These are phyloP conservation scores for Penicillium silybi DNA, from an alignment of 495 filamentous ascomycete genomes.

Conservation along the genomic window DNA sequence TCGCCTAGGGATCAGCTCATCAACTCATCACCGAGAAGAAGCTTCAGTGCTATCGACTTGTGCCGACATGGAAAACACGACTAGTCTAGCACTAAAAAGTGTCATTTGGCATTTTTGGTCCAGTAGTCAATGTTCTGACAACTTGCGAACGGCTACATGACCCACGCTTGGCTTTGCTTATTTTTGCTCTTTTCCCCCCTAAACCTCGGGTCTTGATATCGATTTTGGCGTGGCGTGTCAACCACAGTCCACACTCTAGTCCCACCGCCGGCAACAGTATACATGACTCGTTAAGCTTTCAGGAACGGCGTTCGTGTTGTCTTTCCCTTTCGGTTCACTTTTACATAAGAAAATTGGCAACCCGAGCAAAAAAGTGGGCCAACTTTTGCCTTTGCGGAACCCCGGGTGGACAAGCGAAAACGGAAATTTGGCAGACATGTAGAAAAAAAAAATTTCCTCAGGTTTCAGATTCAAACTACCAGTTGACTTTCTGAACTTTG, in stretches of 20 bases:
- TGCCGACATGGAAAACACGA: no score
- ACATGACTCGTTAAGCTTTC: neutral
- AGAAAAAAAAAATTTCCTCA: constrained; percentile 7
- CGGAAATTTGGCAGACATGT: constrained; percentile 14
- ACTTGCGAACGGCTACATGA: no score
- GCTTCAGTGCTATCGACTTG: neutral
- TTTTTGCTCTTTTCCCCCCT: neutral
- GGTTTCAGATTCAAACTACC: neutral
- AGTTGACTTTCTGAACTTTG: neutral
- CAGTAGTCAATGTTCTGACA: no score
- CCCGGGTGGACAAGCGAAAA: constrained; percentile 20
- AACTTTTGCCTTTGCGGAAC: constrained; percentile 9
- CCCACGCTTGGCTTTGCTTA: no score
- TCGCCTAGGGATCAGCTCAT: neutral
- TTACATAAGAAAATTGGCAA: constrained; percentile 24
- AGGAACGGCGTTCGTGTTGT: neutral
- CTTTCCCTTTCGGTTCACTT: constrained; percentile 8
- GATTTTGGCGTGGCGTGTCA: neutral
- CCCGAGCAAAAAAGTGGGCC: constrained; percentile 11
- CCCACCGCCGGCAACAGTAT: neutral
- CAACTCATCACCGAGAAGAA: neutral
- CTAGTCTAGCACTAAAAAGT: no score
- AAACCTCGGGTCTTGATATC: no score
- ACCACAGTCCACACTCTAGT: neutral
- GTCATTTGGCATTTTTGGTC: no score